These are phyloP conservation scores for Ophiostoma sp. DNA, from an alignment of 2,329 filamentous ascomycete species.

Conservation along the genomic window DNA sequence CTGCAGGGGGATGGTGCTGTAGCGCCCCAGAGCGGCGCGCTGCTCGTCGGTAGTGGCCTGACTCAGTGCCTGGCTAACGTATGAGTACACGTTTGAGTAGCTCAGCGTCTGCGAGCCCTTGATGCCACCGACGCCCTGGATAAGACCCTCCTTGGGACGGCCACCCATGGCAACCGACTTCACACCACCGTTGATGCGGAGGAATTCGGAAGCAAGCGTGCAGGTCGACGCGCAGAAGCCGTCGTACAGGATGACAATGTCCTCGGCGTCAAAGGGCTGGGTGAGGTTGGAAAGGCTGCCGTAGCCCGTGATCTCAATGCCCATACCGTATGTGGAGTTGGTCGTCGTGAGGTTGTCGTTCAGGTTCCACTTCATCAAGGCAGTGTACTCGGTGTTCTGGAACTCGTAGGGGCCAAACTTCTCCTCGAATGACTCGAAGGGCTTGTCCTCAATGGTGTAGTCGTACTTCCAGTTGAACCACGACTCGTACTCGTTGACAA, in stretches of 20 bases:
- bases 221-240: conserved; percentile 34
- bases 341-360: conserved; percentile 39
- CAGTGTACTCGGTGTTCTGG: conserved; percentile 51
- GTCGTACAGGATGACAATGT: conserved; percentile 53
- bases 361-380: conserved; percentile 48
- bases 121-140: conserved; percentile 61
- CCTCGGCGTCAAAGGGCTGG: conserved; percentile 51
- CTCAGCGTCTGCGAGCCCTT: conserved; percentile 44
- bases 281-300: conserved; percentile 43
- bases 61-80: conserved; percentile 21
- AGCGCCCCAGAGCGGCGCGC: conserved; percentile 20
- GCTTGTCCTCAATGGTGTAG: conserved; percentile 44
- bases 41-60: conserved; percentile 23
- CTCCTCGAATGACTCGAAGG: conserved; percentile 46
- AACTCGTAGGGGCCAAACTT: conserved; percentile 40
- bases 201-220: conserved; percentile 33
- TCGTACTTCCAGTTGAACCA: conserved; percentile 48
- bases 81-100: conserved; percentile 26
- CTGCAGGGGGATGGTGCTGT: conserved; percentile 19
- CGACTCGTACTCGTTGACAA: conserved; percentile 23
- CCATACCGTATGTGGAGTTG: conserved; percentile 36
- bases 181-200: conserved; percentile 40
- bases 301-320: conserved; percentile 48
- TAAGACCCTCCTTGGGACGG: conserved; percentile 47
- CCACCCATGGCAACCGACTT: conserved; percentile 58